Conservation (phyloP, 2,329 filamentous ascomycete species). For the Bipolaris victoriae region DNA sequence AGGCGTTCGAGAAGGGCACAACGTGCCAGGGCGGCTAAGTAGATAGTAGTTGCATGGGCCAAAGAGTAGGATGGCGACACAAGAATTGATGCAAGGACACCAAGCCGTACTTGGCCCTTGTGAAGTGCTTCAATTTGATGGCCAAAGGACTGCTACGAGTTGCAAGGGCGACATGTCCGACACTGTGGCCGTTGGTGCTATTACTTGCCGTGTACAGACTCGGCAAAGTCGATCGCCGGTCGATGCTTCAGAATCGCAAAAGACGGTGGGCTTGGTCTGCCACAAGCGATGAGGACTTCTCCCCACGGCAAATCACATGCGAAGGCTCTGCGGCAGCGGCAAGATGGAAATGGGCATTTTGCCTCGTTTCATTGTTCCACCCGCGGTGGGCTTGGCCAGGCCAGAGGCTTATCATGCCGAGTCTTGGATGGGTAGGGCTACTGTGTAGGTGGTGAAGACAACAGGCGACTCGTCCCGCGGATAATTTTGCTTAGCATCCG, state of each 20-base stretch:
- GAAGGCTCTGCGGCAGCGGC: background rate
- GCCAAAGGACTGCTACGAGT: too few relatives aligned
- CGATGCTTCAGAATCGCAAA: background rate
- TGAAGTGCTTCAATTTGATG: background rate
- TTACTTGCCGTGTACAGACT: background rate
- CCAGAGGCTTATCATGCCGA: slow-evolving; percentile 8
- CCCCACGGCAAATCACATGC: background rate
- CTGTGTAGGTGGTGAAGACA: background rate
- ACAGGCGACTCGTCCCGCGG: slow-evolving; percentile 23
- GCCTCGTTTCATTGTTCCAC: background rate
- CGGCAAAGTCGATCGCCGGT: background rate
- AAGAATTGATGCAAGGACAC: slow-evolving; percentile 4
- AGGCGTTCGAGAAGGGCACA: slow-evolving; percentile 20
- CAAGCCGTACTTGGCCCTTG: slow-evolving; percentile 6
- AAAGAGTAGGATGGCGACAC: slow-evolving; percentile 8
- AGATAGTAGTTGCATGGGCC: background rate
- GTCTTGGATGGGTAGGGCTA: background rate
- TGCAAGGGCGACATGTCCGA: background rate
- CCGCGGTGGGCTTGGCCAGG: background rate
- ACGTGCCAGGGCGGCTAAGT: slow-evolving; percentile 12
- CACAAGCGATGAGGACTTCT: background rate
- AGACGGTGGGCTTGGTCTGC: background rate
- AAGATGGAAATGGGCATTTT: background rate
- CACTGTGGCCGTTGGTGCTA: background rate
- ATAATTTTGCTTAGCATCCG: slow-evolving; percentile 17